Evolutionary conservation across 345 rosid genomes (phyloP).

Genomic region (Mangifera indica): DNA sequence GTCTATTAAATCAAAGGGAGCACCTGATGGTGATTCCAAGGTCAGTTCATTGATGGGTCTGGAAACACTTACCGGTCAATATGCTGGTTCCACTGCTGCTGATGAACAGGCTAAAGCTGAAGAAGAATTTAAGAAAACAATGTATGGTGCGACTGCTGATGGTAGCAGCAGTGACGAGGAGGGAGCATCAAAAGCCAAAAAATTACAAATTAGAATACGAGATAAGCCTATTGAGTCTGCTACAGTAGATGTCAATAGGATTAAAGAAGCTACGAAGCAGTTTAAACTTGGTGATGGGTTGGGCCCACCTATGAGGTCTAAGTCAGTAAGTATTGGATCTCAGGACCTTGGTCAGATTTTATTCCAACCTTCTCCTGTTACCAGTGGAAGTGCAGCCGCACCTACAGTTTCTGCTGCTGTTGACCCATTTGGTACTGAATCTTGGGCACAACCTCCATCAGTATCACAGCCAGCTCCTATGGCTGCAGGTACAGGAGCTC

Average conservation of each 20-base stretch:
- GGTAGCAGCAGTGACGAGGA: slow-evolving; percentile 98
- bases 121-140: slow-evolving; percentile 94
- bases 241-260: slow-evolving; percentile 81
- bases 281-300: slow-evolving; percentile 85
- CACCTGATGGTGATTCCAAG: slow-evolving; percentile 48
- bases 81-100: slow-evolving; percentile 39
- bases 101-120: slow-evolving; percentile 96
- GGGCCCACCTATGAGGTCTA: slow-evolving; percentile 71
- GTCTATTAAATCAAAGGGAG: slow-evolving; percentile 46
- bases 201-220: slow-evolving; percentile 83
- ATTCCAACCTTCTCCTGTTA: slow-evolving; percentile 46
- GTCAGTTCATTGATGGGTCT: slow-evolving; percentile 72
- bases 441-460: slow-evolving; percentile 50
- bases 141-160: slow-evolving; percentile 73
- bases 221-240: slow-evolving; percentile 74
- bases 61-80: slow-evolving; percentile 61
- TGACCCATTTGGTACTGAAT: slow-evolving; percentile 65
- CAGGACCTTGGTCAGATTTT: slow-evolving; percentile 63
- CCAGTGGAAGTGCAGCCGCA: slow-evolving; percentile 36
- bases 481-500: slow-evolving; percentile 41
- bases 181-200: slow-evolving; percentile 63
- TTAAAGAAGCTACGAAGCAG: slow-evolving; percentile 88
- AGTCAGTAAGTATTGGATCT: slow-evolving; percentile 52
- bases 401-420: slow-evolving; percentile 51
- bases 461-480: slow-evolving; percentile 53